phyloP scores from a whole-genome alignment of 192 early-diverging fungal genomes.

The Phycomyces nitens region DNA sequence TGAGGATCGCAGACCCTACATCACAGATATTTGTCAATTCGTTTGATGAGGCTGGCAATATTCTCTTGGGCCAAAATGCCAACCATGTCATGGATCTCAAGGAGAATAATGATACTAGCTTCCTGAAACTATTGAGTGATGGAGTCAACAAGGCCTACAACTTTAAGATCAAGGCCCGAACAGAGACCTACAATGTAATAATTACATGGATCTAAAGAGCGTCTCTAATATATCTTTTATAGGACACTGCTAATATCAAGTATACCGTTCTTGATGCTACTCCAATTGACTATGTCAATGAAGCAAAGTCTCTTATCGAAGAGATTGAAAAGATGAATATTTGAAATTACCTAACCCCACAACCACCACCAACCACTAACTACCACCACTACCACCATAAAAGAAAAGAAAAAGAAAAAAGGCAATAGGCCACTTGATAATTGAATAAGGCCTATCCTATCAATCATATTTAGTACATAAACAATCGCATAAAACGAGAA shows the following conservation, averaged over 20 bases:
- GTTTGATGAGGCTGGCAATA: constrained; percentile 80
- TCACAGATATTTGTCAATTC: constrained; percentile 77
- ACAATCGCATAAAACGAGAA: too few species aligned
- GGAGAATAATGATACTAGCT: constrained; percentile 22
- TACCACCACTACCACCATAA: too few species aligned
- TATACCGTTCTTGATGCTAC: constrained; percentile 41
- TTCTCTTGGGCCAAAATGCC: constrained; percentile 68
- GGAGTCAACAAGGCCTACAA: constrained; percentile 66
- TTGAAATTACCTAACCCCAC: too few species aligned
- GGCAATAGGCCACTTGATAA: not conserved
- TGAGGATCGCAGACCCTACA: constrained; percentile 72
- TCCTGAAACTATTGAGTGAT: constrained; percentile 46
- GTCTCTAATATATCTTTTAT: constrained; percentile 9
- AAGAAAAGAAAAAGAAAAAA: not conserved
- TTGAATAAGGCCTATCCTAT: not conserved
- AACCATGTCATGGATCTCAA: constrained; percentile 63
- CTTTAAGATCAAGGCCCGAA: constrained; percentile 77
- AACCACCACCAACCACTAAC: too few species aligned
- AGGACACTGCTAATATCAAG: constrained; percentile 53
- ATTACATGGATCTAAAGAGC: constrained; percentile 3
- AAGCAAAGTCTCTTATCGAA: constrained; percentile 28
- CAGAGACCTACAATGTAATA: constrained; percentile 76
- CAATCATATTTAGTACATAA: too few species aligned
- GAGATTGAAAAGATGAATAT: constrained; percentile 27
- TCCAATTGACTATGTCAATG: constrained; percentile 60